A percentile compares a stretch with the other conserved stretches of the same genome.
phyloP scores from a whole-genome alignment of 495 filamentous ascomycete species.

The Neurospora hispaniola region DNA sequence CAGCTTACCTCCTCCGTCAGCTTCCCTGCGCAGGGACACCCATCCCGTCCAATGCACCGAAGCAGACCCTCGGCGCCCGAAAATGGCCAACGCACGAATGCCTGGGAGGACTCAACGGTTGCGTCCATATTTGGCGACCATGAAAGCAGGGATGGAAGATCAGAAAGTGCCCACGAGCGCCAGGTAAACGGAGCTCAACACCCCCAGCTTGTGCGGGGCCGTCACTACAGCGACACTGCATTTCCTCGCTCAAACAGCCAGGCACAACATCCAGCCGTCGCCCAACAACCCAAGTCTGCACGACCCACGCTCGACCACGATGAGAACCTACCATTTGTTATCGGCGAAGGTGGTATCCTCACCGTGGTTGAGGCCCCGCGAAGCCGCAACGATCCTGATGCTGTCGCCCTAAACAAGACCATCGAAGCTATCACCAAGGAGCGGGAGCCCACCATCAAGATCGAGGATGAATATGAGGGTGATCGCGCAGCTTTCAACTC shows the following conservation, averaged over 20 bases:
- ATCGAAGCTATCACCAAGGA: conserved; percentile 6
- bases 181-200: conserved; percentile 4
- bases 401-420: conserved; percentile 4
- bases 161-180: conserved; percentile 18
- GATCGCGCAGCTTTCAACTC: conserved; percentile 16
- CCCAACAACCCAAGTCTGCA: conserved; percentile 2
- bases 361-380: conserved; percentile 16
- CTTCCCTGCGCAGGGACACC: conserved; percentile 10
- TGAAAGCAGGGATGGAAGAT: conserved; percentile 17
- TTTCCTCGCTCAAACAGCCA: conserved; percentile 2
- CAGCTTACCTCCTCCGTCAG: conserved; percentile 14
- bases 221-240: conserved; percentile 18
- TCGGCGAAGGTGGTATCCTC: conserved; percentile 23
- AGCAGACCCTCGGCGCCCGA: conserved; percentile 21
- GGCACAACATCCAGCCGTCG: conserved; percentile 2
- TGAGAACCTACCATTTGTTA: conserved; percentile 23
- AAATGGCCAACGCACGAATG: conserved; percentile 12
- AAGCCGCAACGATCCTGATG: conserved; percentile 1
- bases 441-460: conserved; percentile 9
- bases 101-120: conserved; percentile 29
- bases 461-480: conserved; percentile 16
- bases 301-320: conserved; percentile 5
- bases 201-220: conserved; percentile 6
- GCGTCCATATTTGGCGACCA: conserved; percentile 26
- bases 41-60: conserved; percentile 22